These are phyloP conservation scores for Auricularia heimuer DNA, from an alignment of 768 basidiomycete species.

Conservation along the genomic window DNA sequence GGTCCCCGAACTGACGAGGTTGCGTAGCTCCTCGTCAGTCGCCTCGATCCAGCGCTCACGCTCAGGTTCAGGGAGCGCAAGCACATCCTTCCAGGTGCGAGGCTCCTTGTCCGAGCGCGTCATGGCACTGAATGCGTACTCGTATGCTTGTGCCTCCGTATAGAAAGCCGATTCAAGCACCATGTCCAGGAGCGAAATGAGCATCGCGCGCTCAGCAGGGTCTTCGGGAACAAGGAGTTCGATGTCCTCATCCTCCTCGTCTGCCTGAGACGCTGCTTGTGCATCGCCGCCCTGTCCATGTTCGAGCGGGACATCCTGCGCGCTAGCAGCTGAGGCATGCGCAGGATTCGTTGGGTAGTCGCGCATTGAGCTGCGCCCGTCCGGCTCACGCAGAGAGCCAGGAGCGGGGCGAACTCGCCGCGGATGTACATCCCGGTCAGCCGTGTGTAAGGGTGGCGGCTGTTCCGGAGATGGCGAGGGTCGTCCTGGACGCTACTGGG, in stretches of 20 bases:
- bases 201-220: neutral
- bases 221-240: neutral
- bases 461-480: too few species aligned
- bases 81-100: too few species aligned
- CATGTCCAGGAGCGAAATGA: neutral
- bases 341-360: too few species aligned
- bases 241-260: neutral
- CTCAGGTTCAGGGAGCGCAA: neutral
- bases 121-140: neutral
- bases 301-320: too few species aligned
- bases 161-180: neutral
- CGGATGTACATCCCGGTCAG: neutral
- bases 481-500: too few species aligned
- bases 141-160: neutral
- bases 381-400: too few species aligned
- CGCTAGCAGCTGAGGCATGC: too few species aligned
- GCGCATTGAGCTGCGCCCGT: too few species aligned
- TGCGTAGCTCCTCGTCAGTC: constrained; percentile 16
- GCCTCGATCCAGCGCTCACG: constrained; percentile 16
- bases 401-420: neutral
- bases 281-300: too few species aligned
- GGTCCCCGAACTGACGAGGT: constrained; percentile 16
- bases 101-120: too few species aligned
- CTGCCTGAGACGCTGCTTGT: too few species aligned
- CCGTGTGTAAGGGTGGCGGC: neutral